phyloP scores from a whole-genome alignment of 306 rosid species.

The Fragaria vesca region DNA sequence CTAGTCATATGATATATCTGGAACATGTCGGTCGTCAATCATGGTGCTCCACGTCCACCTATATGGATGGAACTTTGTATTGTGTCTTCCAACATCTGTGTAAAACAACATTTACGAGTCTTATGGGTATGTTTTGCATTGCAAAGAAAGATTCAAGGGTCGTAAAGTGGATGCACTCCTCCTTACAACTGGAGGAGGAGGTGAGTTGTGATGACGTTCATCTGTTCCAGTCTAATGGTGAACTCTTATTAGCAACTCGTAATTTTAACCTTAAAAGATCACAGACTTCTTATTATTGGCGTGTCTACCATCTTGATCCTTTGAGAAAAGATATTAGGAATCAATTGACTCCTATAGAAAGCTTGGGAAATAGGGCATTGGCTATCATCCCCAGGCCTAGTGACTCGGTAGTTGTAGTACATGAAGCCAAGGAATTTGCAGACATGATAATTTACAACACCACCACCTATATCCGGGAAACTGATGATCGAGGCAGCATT shows the following conservation, averaged over 20 bases:
- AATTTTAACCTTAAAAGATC: too few relatives aligned
- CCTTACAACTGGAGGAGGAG: too few relatives aligned
- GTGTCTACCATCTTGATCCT: background rate
- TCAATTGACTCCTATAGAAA: background rate
- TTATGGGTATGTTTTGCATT: background rate
- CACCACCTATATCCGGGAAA: background rate
- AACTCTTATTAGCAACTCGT: background rate
- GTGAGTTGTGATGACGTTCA: too few relatives aligned
- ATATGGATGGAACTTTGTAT: background rate
- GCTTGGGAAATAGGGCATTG: background rate
- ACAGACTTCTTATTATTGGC: background rate
- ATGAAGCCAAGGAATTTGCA: background rate
- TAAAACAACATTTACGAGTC: too few relatives aligned
- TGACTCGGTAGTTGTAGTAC: too few relatives aligned
- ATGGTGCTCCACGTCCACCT: background rate
- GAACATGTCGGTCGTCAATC: too few relatives aligned
- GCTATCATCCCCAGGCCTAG: background rate
- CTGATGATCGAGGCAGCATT: background rate
- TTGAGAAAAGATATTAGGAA: background rate
- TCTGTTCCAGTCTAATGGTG: background rate
- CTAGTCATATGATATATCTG: too few relatives aligned
- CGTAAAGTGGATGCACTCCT: background rate
- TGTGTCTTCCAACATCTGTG: too few relatives aligned
- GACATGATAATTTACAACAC: background rate
- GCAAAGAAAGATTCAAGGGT: background rate